Evolutionary conservation across 2,329 filamentous ascomycete species (phyloP).

Genomic region (Chrysoporthe cubensis): DNA sequence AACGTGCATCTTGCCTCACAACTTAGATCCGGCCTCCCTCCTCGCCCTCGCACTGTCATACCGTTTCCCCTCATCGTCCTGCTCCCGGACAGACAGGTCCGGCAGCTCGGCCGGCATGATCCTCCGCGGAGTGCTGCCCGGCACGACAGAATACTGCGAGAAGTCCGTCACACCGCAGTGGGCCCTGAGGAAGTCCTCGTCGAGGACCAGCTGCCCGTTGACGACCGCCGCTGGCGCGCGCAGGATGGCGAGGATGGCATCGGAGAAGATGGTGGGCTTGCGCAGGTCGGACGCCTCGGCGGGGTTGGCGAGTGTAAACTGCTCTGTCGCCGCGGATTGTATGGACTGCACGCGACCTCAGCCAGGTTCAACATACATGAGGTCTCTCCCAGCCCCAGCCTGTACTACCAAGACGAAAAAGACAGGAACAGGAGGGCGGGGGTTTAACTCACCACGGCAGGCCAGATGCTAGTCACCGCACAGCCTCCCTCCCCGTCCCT

Average conservation of each 20-base stretch:
- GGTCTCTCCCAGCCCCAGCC: too few relatives aligned
- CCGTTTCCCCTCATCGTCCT: conserved; percentile 76
- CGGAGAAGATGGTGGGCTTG: conserved; percentile 75
- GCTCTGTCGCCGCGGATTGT: conserved; percentile 73
- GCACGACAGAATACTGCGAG: conserved; percentile 70
- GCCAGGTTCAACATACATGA: not conserved
- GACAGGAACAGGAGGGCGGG: too few relatives aligned
- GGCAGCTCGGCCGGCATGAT: conserved; percentile 79
- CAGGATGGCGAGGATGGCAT: conserved; percentile 76
- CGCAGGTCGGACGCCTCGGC: conserved; percentile 62
- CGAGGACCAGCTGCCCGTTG: conserved; percentile 73
- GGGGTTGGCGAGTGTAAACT: conserved; percentile 50
- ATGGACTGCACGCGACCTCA: conserved; percentile 53
- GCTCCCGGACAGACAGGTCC: conserved; percentile 72
- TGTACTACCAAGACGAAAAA: too few relatives aligned
- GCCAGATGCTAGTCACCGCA: conserved; percentile 84
- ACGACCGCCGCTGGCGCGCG: conserved; percentile 60
- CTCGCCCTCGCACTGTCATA: conserved; percentile 63
- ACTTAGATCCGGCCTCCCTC: conserved; percentile 38
- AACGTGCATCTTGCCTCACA: conserved; percentile 36
- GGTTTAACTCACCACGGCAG: conserved; percentile 63
- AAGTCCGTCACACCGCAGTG: conserved; percentile 71
- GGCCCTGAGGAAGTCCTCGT: conserved; percentile 78
- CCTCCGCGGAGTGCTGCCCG: conserved; percentile 65
- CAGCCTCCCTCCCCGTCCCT: conserved; percentile 51